These are phyloP conservation scores for Daedaleopsis nitida DNA, from an alignment of 768 basidiomycete species.

Conservation along the genomic window DNA sequence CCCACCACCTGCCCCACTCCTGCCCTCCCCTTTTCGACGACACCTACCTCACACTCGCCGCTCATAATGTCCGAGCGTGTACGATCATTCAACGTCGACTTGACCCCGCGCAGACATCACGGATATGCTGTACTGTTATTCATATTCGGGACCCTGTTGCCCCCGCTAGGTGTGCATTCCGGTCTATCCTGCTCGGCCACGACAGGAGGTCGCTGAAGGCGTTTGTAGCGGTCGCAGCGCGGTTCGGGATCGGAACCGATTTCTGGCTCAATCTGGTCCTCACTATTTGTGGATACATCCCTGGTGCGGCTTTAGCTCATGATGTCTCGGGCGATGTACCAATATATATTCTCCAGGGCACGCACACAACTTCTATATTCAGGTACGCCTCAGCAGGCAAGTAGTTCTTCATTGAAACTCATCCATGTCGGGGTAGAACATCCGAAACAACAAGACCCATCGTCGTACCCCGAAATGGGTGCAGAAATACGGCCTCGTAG, in stretches of 20 bases:
- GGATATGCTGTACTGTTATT: slow-evolving; percentile 82
- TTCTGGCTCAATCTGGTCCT: slow-evolving; percentile 89
- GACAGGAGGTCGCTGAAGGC: slow-evolving; percentile 1
- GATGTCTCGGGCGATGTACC: not conserved
- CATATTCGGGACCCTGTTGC: slow-evolving; percentile 87
- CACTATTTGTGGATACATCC: slow-evolving; percentile 91
- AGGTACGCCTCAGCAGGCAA: slow-evolving; percentile 39
- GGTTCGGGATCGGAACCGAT: slow-evolving; percentile 89
- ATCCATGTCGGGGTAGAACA: slow-evolving; percentile 55
- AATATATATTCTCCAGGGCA: slow-evolving; percentile 55
- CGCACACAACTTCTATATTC: slow-evolving; percentile 91
- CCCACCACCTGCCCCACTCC: slow-evolving; percentile 1
- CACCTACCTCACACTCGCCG: not conserved
- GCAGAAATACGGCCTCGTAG: slow-evolving; percentile 85
- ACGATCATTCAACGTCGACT: slow-evolving; percentile 48
- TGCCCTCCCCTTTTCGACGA: not conserved
- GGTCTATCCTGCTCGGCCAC: not conserved
- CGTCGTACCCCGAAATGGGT: slow-evolving; percentile 96
- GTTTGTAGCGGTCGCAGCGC: slow-evolving; percentile 79
- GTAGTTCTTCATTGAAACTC: not conserved
- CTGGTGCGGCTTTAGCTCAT: slow-evolving; percentile 50
- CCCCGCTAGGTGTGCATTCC: slow-evolving; percentile 73
- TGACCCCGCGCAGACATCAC: slow-evolving; percentile 75
- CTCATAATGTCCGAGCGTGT: slow-evolving; percentile 16
- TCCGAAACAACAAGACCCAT: slow-evolving; percentile 93